phyloP scores from a whole-genome alignment of 805 yeast species.

The Starmerella roubikii region DNA sequence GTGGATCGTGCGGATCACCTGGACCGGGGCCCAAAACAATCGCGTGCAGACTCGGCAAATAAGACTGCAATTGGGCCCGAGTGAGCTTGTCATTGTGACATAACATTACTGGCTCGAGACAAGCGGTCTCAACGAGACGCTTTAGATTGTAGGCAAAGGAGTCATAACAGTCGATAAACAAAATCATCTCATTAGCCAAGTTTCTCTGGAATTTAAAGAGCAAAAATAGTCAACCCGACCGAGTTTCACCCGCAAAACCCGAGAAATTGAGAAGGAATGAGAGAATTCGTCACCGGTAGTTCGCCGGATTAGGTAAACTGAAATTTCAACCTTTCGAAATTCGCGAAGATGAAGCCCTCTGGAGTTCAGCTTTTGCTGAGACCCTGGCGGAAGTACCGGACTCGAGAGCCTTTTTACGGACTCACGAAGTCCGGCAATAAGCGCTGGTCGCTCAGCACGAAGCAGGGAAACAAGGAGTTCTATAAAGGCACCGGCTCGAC shows the following conservation, averaged over 20 bases:
- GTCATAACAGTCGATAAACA: constrained; percentile 85
- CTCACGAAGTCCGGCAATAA: constrained; percentile 63
- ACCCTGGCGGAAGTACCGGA: constrained; percentile 80
- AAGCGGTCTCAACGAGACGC: constrained; percentile 42
- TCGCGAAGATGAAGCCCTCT: constrained; percentile 26
- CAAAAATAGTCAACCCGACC: constrained; percentile 17
- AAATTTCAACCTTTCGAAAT: no score
- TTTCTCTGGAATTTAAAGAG: no score
- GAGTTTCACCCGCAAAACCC: no score
- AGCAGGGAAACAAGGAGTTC: constrained; percentile 84
- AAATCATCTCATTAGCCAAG: constrained; percentile 33
- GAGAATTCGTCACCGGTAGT: no score
- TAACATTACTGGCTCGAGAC: constrained; percentile 35
- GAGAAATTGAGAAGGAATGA: no score
- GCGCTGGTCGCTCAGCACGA: constrained; percentile 68
- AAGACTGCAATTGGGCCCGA: constrained; percentile 26
- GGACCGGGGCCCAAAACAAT: constrained; percentile 95
- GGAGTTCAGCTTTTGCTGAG: constrained; percentile 41
- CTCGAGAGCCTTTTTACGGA: constrained; percentile 79
- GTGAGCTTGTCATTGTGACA: constrained; percentile 49
- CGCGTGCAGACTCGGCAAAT: constrained; percentile 49
- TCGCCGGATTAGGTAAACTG: no score
- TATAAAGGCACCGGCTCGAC: constrained; percentile 95
- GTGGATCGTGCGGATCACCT: constrained; percentile 57
- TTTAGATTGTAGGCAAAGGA: constrained; percentile 81